Percentiles rank a stretch among this genome's conserved stretches.
Conservation (phyloP, 257 asterid genomes). For the Salvia hispanica region DNA sequence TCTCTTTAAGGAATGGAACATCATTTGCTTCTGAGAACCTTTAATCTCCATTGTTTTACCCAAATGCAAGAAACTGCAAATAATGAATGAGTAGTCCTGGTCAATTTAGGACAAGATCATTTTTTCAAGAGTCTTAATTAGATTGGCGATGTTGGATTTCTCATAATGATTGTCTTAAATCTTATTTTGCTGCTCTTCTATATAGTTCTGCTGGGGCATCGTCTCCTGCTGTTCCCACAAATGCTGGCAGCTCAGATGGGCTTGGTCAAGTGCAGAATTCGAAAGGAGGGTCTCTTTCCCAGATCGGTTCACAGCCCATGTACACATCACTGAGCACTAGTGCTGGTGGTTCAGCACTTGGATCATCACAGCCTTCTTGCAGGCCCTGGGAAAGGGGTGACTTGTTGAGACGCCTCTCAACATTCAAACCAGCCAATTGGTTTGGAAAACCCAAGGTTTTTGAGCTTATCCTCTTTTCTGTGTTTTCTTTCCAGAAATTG, state of each 20-base stretch:
- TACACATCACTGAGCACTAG: slow-evolving; percentile 79
- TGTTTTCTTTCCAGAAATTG: slow-evolving; percentile 19
- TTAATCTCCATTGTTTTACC: slow-evolving; percentile 5
- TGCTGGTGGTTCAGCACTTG: slow-evolving; percentile 91
- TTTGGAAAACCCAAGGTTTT: slow-evolving; percentile 95
- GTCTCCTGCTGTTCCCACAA: slow-evolving; percentile 83
- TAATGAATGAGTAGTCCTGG: slow-evolving; percentile 19
- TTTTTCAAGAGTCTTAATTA: slow-evolving; percentile 21
- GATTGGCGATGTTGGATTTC: slow-evolving; percentile 23
- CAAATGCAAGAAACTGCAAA: slow-evolving; percentile 4
- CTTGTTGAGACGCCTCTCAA: slow-evolving; percentile 88
- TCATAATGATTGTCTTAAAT: slow-evolving; percentile 10
- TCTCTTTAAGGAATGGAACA: neutral
- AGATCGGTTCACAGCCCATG: slow-evolving; percentile 75
- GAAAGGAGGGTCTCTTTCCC: slow-evolving; percentile 82
- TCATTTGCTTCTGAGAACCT: slow-evolving; percentile 19
- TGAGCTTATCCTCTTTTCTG: slow-evolving; percentile 30
- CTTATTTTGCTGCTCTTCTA: slow-evolving; percentile 12
- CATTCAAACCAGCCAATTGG: slow-evolving; percentile 92
- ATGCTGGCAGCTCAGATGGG: slow-evolving; percentile 89
- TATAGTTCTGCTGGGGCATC: slow-evolving; percentile 98
- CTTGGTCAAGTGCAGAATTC: slow-evolving; percentile 75
- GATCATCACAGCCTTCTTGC: slow-evolving; percentile 94
- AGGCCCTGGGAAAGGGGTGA: slow-evolving; percentile 99
- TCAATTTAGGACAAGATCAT: slow-evolving; percentile 18